These are phyloP conservation scores for Symbiodinium natans DNA, from an alignment of 73 alveolate species.

Conservation along the genomic window DNA sequence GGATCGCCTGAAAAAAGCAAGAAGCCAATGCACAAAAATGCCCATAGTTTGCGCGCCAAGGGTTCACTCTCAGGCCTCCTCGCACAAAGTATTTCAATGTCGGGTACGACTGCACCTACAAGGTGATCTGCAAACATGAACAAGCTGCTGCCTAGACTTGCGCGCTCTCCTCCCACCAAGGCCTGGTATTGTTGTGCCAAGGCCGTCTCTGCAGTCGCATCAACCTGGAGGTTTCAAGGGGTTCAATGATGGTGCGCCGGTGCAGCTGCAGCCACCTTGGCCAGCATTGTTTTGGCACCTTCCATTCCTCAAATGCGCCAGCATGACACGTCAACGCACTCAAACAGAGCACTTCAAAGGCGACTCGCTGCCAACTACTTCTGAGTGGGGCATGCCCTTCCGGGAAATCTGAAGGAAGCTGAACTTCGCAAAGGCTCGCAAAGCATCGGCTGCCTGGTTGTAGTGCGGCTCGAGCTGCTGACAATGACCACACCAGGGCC, in stretches of 20 bases:
- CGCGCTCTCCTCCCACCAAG: background rate
- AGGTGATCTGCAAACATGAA: background rate
- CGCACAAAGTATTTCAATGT: constrained; percentile 45
- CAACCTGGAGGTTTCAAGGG: constrained; percentile 5
- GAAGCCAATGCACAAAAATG: background rate
- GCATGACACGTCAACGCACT: background rate
- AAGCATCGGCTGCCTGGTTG: constrained; percentile 86
- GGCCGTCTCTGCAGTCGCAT: constrained; percentile 62
- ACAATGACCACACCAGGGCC: constrained; percentile 90
- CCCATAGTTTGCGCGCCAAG: background rate
- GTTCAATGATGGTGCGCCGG: background rate
- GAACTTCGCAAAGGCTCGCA: background rate
- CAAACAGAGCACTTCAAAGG: background rate
- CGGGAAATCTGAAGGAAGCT: too few species aligned
- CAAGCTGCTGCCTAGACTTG: too few species aligned
- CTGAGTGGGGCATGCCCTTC: too few species aligned
- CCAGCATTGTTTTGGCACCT: constrained; percentile 60
- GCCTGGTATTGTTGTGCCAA: constrained; percentile 41
- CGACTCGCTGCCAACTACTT: background rate
- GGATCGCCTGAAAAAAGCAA: constrained; percentile 33
- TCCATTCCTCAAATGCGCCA: constrained; percentile 32
- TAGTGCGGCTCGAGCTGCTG: constrained; percentile 80
- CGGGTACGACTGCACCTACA: constrained; percentile 53
- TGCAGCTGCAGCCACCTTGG: background rate
- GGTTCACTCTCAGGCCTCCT: background rate